Conservation (phyloP, 1,284 basidiomycete genomes). For the Cutaneotrichosporon daszewskae region DNA sequence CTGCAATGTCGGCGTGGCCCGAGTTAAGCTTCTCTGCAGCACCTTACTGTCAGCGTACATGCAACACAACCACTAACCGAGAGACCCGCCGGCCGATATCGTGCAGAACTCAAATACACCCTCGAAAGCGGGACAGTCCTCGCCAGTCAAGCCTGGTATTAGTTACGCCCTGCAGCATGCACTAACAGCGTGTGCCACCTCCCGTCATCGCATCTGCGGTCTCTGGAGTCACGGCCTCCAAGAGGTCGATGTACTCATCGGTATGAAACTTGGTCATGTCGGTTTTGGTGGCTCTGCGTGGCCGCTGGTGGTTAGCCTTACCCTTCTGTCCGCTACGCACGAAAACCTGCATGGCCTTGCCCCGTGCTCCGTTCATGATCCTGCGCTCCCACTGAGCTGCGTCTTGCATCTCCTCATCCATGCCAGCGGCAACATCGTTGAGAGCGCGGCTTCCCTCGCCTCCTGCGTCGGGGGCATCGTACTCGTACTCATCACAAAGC, state of each 20-base stretch:
- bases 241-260: conserved; percentile 93
- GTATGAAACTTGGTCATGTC: conserved; percentile 92
- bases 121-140: conserved; percentile 95
- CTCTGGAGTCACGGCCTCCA: conserved; percentile 81
- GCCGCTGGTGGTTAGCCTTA: conserved; percentile 53
- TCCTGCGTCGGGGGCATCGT: conserved; percentile 22
- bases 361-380: conserved; percentile 29
- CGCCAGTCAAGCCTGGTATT: conserved; percentile 71
- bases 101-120: conserved; percentile 96
- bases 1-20: conserved; percentile 82
- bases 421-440: conserved; percentile 22
- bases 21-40: conserved; percentile 76
- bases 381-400: conserved; percentile 26
- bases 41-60: conserved; percentile 48
- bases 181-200: conserved; percentile 73
- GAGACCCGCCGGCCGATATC: conserved; percentile 90
- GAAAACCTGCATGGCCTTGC: conserved; percentile 73
- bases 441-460: conserved; percentile 25
- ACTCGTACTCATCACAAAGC: conserved; percentile 51
- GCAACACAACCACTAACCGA: conserved; percentile 47
- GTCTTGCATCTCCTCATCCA: conserved; percentile 19
- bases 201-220: conserved; percentile 76
- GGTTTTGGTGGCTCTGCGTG: conserved; percentile 71
- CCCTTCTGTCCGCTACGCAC: conserved; percentile 51
- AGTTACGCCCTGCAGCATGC: neutral